A percentile compares a stretch with the other conserved stretches of the same genome.
Conservation (phyloP, 2,329 filamentous ascomycete species). For the Calonectria pseudoturangicola region DNA sequence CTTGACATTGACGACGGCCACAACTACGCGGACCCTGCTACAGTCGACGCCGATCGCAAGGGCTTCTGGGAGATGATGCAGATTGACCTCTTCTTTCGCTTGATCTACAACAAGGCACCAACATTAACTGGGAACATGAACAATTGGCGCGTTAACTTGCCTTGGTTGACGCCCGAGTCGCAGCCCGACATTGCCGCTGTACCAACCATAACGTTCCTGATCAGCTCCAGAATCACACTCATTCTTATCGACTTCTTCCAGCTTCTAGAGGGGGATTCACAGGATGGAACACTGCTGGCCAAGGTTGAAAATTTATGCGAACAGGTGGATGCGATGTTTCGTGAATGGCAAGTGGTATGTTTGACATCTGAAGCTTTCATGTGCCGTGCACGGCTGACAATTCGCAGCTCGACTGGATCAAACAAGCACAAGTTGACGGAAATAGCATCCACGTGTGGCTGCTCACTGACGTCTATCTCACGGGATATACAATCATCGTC, state of each 20-base stretch:
- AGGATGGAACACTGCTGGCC: neutral
- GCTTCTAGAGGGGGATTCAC: neutral
- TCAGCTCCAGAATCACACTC: conserved; percentile 31
- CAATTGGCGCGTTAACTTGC: conserved; percentile 36
- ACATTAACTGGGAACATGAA: conserved; percentile 2
- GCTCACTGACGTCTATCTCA: conserved; percentile 26
- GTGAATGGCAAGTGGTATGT: conserved; percentile 33
- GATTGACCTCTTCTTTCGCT: conserved; percentile 33
- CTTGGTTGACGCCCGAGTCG: conserved; percentile 33
- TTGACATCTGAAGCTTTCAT: neutral
- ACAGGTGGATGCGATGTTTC: conserved; percentile 22
- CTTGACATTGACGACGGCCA: conserved; percentile 28
- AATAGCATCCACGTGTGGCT: conserved; percentile 34
- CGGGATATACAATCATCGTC: conserved; percentile 27
- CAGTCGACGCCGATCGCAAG: conserved; percentile 25
- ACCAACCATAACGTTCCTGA: conserved; percentile 28
- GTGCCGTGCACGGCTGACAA: neutral
- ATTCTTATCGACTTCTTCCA: conserved; percentile 28
- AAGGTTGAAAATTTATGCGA: conserved; percentile 23
- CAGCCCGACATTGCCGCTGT: conserved; percentile 33
- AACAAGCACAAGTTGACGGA: conserved; percentile 27
- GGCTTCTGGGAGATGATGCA: conserved; percentile 37
- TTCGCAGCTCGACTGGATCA: conserved; percentile 34
- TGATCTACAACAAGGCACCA: conserved; percentile 27
- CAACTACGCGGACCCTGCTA: neutral